Conservation (phyloP, 768 basidiomycete species). For the Erythrobasidium yunnanense region DNA sequence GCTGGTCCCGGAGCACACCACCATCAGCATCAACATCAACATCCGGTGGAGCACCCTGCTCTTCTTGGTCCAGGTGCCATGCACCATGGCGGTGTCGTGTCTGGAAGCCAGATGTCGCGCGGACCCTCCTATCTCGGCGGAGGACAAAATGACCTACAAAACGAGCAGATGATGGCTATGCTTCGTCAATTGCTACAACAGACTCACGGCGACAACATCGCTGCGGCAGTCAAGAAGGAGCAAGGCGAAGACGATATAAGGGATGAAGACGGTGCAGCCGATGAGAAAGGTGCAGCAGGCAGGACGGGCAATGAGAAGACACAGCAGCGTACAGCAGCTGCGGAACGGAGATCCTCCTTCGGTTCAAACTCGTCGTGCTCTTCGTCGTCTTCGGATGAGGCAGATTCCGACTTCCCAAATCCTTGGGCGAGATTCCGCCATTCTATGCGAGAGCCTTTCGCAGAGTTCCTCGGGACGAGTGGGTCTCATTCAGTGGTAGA, state of each 20-base stretch:
- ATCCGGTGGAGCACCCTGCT: not conserved
- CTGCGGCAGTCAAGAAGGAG: not conserved
- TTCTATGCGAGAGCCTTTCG: slow-evolving; percentile 23
- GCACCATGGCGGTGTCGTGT: too few species aligned
- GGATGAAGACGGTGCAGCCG: slow-evolving; percentile 6
- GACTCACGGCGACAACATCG: not conserved
- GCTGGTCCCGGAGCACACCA: slow-evolving; percentile 20
- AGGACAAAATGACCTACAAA: too few species aligned
- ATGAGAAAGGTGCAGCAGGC: not conserved
- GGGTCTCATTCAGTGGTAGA: not conserved
- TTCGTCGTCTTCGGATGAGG: slow-evolving; percentile 2
- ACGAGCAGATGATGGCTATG: slow-evolving; percentile 11
- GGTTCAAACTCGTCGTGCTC: not conserved
- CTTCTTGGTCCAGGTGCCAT: not conserved
- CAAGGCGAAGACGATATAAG: not conserved
- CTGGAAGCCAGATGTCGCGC: too few species aligned
- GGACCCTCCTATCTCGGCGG: too few species aligned
- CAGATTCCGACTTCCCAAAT: slow-evolving; percentile 8
- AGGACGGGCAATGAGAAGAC: not conserved
- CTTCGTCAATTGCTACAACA: slow-evolving; percentile 5
- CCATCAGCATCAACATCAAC: not conserved
- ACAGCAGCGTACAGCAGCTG: not conserved
- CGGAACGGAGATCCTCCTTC: slow-evolving; percentile 1
- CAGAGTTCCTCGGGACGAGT: slow-evolving; percentile 27
- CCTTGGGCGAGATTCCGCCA: slow-evolving; percentile 28